Evolutionary conservation across 2,329 filamentous ascomycete species (phyloP).

Genomic region (Cadophora luteo-olivacea): DNA sequence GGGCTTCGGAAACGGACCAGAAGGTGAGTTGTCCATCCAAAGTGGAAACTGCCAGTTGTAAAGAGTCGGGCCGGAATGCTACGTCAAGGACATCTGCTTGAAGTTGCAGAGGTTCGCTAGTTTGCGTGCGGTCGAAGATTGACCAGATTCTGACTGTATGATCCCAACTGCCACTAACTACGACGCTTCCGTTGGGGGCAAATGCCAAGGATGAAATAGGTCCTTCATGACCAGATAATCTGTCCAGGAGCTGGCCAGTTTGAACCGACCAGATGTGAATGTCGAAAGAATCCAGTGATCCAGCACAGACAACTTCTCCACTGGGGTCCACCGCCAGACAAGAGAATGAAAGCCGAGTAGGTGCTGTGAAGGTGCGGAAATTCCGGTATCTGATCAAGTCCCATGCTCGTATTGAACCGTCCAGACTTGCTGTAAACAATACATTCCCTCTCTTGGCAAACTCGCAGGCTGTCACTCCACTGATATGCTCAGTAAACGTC

Average conservation of each 20-base stretch:
- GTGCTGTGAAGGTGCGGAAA: conserved; percentile 96
- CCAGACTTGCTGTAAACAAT: conserved; percentile 91
- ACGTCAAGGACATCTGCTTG: conserved; percentile 90
- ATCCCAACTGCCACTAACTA: conserved; percentile 97
- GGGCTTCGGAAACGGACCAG: conserved; percentile 88
- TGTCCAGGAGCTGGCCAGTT: conserved; percentile 92
- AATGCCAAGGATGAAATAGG: conserved; percentile 90
- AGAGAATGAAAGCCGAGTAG: conserved; percentile 88
- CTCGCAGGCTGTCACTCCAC: conserved; percentile 91
- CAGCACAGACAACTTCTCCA: conserved; percentile 94
- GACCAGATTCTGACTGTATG: conserved; percentile 95
- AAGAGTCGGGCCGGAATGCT: conserved; percentile 86
- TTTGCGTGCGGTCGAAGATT: conserved; percentile 92
- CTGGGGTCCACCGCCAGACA: conserved; percentile 96
- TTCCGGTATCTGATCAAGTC: conserved; percentile 95
- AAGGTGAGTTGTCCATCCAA: conserved; percentile 94
- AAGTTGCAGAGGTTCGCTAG: conserved; percentile 90
- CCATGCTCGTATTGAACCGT: conserved; percentile 95
- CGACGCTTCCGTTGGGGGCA: conserved; percentile 79
- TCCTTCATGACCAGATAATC: conserved; percentile 89
- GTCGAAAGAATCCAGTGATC: conserved; percentile 94
- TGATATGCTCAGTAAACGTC: conserved; percentile 96
- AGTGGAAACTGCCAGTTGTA: conserved; percentile 89
- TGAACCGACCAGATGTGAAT: conserved; percentile 99
- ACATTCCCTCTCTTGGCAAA: conserved; percentile 96